These are phyloP conservation scores for Mycena epipterygia DNA, from an alignment of 768 basidiomycete species.

Conservation along the genomic window DNA sequence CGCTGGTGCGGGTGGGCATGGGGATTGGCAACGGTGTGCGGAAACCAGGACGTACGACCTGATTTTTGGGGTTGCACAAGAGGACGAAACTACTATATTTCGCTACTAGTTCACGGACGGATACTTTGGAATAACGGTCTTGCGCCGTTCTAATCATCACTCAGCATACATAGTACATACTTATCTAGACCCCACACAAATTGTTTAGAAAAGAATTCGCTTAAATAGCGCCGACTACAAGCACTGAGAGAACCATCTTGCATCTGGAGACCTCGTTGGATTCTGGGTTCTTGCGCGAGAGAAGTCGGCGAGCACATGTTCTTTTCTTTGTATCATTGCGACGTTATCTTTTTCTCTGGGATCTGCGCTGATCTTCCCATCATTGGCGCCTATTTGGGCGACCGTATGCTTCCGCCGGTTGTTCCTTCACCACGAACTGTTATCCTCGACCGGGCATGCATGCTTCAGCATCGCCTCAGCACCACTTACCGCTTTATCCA, in stretches of 20 bases:
- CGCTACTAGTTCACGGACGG: background rate
- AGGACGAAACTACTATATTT: background rate
- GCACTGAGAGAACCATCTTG: too few relatives aligned
- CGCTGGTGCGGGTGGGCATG: conserved; percentile 90
- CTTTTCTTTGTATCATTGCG: background rate
- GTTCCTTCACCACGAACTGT: background rate
- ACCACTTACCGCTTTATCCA: background rate
- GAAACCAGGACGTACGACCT: conserved; percentile 17
- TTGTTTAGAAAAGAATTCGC: too few relatives aligned
- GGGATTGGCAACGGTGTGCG: conserved; percentile 70
- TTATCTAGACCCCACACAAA: background rate
- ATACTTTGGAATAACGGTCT: background rate
- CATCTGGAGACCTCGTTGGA: background rate
- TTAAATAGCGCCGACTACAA: too few relatives aligned
- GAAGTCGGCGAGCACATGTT: background rate
- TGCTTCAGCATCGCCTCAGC: background rate
- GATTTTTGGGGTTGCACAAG: background rate
- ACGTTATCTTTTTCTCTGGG: background rate
- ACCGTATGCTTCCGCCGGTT: background rate
- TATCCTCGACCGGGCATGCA: background rate
- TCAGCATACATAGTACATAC: background rate
- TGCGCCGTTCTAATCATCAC: background rate
- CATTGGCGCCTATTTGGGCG: background rate
- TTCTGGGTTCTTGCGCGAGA: background rate
- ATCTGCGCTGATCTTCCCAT: background rate